These are phyloP conservation scores for Fusarium sterilihyphosum DNA, from an alignment of 2,329 filamentous ascomycete species.

Conservation along the genomic window DNA sequence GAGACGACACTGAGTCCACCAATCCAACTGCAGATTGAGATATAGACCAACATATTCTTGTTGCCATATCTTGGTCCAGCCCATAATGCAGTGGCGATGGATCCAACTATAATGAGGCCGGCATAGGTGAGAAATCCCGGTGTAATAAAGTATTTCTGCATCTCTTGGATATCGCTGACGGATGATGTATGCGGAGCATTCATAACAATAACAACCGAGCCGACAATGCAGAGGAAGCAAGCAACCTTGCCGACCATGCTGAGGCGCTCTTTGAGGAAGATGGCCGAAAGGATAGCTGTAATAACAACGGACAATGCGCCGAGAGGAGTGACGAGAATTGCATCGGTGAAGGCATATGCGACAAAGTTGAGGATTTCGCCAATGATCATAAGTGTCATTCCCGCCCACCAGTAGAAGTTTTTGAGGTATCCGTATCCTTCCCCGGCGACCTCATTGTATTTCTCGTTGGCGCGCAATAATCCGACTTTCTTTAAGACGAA, in stretches of 20 bases:
- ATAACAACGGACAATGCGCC: slow-evolving; percentile 93
- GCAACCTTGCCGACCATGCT: slow-evolving; percentile 97
- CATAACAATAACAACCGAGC: slow-evolving; percentile 91
- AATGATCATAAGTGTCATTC: slow-evolving; percentile 96
- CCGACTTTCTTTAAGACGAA: slow-evolving; percentile 97
- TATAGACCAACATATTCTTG: slow-evolving; percentile 97
- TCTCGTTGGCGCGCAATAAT: slow-evolving; percentile 89
- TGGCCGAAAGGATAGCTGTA: slow-evolving; percentile 88
- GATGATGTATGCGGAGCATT: slow-evolving; percentile 90
- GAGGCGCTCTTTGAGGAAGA: slow-evolving; percentile 94
- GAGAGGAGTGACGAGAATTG: slow-evolving; percentile 91
- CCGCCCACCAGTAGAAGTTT: slow-evolving; percentile 93
- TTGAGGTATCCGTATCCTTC: slow-evolving; percentile 98
- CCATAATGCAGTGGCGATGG: slow-evolving; percentile 78
- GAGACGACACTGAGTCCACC: slow-evolving; percentile 94
- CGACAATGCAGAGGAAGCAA: slow-evolving; percentile 94
- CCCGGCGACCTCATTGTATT: slow-evolving; percentile 94
- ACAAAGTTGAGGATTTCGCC: slow-evolving; percentile 98
- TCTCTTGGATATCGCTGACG: slow-evolving; percentile 87
- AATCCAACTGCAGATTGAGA: slow-evolving; percentile 94
- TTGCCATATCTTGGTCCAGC: slow-evolving; percentile 90
- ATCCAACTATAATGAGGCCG: slow-evolving; percentile 82
- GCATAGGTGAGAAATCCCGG: slow-evolving; percentile 89
- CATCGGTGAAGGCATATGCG: slow-evolving; percentile 96
- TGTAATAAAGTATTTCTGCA: slow-evolving; percentile 86